Conservation (phyloP, 2,329 filamentous ascomycete genomes). For the Sphaceloma murrayae region DNA sequence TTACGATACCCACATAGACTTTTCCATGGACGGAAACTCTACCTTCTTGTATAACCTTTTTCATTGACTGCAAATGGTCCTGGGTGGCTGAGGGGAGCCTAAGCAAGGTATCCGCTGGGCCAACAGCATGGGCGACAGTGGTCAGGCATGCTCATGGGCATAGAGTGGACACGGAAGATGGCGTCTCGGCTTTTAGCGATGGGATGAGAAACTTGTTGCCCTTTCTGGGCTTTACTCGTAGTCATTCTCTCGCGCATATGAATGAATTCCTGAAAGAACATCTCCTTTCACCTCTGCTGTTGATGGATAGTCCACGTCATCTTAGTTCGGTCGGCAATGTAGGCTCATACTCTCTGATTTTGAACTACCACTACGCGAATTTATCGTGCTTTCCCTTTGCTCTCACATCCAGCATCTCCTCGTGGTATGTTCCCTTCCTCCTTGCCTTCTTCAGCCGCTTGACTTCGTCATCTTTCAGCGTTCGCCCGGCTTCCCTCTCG, state of each 20-base stretch:
- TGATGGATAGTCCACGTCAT: too few species aligned
- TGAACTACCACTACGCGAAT: slow-evolving; percentile 41
- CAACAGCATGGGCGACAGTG: too few species aligned
- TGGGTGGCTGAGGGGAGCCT: neutral
- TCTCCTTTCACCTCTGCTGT: too few species aligned
- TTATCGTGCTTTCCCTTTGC: slow-evolving; percentile 93
- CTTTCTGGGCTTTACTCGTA: too few species aligned
- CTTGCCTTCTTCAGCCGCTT: slow-evolving; percentile 71
- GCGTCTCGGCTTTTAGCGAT: too few species aligned
- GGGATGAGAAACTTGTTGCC: too few species aligned
- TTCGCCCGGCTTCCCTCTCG: slow-evolving; percentile 67
- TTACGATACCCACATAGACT: slow-evolving; percentile 16
- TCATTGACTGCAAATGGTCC: neutral
- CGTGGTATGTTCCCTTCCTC: slow-evolving; percentile 81
- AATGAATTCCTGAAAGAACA: too few species aligned
- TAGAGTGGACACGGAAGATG: too few species aligned
- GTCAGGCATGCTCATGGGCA: too few species aligned
- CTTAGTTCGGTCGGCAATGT: too few species aligned
- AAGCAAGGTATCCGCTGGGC: slow-evolving; percentile 12
- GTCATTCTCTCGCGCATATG: neutral
- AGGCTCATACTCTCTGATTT: too few species aligned
- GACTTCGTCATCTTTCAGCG: slow-evolving; percentile 76
- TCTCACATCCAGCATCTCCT: slow-evolving; percentile 74
- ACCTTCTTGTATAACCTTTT: slow-evolving; percentile 9
- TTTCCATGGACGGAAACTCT: slow-evolving; percentile 7